Evolutionary conservation across 202 grass and related monocot species (phyloP).

Genomic region (Panicum virgatum): DNA sequence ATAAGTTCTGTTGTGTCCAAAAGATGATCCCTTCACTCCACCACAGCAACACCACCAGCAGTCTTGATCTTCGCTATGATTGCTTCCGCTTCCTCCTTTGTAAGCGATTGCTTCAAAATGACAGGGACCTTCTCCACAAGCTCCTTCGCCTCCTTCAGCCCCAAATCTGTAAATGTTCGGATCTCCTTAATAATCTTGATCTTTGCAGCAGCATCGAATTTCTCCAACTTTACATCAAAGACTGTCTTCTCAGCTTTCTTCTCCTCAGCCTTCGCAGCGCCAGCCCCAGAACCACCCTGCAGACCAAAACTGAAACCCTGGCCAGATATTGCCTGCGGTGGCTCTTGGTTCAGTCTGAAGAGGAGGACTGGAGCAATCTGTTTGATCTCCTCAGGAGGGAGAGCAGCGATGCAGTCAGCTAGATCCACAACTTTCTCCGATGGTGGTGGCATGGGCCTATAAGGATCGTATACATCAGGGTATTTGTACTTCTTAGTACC

Average conservation of each 20-base stretch:
- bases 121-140: constrained; percentile 87
- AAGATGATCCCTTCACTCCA: constrained; percentile 60
- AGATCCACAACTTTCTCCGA: constrained; percentile 84
- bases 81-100: constrained; percentile 88
- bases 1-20: not conserved
- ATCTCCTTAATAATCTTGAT: constrained; percentile 99
- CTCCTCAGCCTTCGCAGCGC: constrained; percentile 56
- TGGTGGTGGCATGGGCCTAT: constrained; percentile 61
- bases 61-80: constrained; percentile 90
- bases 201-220: constrained; percentile 87
- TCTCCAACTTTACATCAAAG: constrained; percentile 97
- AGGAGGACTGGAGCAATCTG: constrained; percentile 84
- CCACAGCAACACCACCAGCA: constrained; percentile 82
- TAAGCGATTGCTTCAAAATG: constrained; percentile 87
- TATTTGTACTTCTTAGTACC: constrained; percentile 70
- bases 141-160: constrained; percentile 92
- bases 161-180: constrained; percentile 83
- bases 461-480: constrained; percentile 75
- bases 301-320: constrained; percentile 77
- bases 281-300: constrained; percentile 43
- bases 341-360: constrained; percentile 64
- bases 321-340: constrained; percentile 70
- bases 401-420: constrained; percentile 71
- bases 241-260: constrained; percentile 92
- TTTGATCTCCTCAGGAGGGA: constrained; percentile 86